Percentiles rank a stretch among this genome's conserved stretches.
Conservation (phyloP, 345 rosid genomes). For the Camelina hispida region DNA sequence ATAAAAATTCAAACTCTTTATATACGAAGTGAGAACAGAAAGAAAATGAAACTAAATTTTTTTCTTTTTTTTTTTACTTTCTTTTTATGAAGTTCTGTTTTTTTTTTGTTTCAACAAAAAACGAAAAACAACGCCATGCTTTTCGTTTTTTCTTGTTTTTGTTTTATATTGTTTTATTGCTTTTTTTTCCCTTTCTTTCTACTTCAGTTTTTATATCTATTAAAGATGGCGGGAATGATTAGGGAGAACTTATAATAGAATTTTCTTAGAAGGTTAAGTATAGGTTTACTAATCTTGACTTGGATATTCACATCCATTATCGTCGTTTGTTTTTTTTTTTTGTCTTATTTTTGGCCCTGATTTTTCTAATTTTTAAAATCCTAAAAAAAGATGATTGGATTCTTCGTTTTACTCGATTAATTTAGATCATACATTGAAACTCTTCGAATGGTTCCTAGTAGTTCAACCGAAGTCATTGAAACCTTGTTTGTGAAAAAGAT, state of each 20-base stretch:
- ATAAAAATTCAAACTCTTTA: slow-evolving; percentile 25
- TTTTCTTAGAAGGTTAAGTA: slow-evolving; percentile 35
- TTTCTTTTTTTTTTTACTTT: background rate
- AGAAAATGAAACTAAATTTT: slow-evolving; percentile 20
- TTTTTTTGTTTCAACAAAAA: slow-evolving; percentile 35
- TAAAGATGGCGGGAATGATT: slow-evolving; percentile 7
- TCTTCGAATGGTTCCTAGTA: too few species aligned
- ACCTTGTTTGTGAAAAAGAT: background rate
- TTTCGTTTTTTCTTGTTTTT: slow-evolving; percentile 43
- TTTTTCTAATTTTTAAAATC: slow-evolving; percentile 26
- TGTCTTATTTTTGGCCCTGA: background rate
- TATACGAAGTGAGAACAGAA: slow-evolving; percentile 17
- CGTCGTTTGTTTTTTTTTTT: slow-evolving; percentile 7
- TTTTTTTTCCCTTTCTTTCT: slow-evolving; percentile 4
- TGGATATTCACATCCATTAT: slow-evolving; percentile 22
- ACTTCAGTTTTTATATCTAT: slow-evolving; percentile 15
- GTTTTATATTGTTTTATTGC: background rate
- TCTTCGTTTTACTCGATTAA: background rate
- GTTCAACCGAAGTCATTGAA: background rate
- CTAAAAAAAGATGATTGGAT: slow-evolving; percentile 25
- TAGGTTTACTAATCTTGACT: slow-evolving; percentile 46
- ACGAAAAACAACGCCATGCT: slow-evolving; percentile 48
- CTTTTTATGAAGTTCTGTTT: slow-evolving; percentile 4
- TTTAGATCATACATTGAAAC: slow-evolving; percentile 25
- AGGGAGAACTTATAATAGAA: slow-evolving; percentile 33